Evolutionary conservation across 2,329 filamentous ascomycete species (phyloP).

Genomic region (Cryphonectria parasitica): DNA sequence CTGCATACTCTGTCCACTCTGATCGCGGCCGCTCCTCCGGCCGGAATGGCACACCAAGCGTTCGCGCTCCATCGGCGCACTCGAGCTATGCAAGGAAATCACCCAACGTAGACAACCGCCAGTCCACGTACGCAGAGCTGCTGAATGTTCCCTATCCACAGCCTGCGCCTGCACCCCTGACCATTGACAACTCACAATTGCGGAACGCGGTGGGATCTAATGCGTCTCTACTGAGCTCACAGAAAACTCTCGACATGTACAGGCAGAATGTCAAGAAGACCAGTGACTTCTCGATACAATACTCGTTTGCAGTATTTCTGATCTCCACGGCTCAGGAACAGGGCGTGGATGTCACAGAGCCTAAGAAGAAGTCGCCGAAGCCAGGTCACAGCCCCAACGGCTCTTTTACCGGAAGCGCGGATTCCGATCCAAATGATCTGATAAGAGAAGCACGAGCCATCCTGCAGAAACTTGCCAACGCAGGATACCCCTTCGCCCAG

Average conservation of each 20-base stretch:
- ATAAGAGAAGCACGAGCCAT: constrained; percentile 88
- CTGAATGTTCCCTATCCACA: constrained; percentile 78
- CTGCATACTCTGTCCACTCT: constrained; percentile 75
- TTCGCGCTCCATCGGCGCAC: constrained; percentile 53
- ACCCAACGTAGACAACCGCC: constrained; percentile 52
- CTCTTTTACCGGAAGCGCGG: constrained; percentile 49
- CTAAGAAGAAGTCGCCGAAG: constrained; percentile 51
- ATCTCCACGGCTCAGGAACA: constrained; percentile 86
- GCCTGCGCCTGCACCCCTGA: constrained; percentile 67
- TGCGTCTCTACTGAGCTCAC: constrained; percentile 85
- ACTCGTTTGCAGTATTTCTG: constrained; percentile 95
- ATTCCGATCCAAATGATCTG: constrained; percentile 66
- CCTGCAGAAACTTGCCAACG: constrained; percentile 81
- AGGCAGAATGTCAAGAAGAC: constrained; percentile 97
- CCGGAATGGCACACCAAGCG: constrained; percentile 46
- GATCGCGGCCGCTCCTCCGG: constrained; percentile 70
- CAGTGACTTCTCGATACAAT: constrained; percentile 85
- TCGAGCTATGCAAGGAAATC: constrained; percentile 51
- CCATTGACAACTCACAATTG: constrained; percentile 80
- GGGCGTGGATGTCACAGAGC: constrained; percentile 56
- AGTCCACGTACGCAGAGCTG: constrained; percentile 61
- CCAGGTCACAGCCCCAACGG: constrained; percentile 51
- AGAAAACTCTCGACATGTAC: constrained; percentile 98
- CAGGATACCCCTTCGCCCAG: constrained; percentile 93
- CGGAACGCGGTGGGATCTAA: constrained; percentile 82